Evolutionary conservation across 139 green algal species (phyloP).

Genomic region (Chlorella sorokiniana): DNA sequence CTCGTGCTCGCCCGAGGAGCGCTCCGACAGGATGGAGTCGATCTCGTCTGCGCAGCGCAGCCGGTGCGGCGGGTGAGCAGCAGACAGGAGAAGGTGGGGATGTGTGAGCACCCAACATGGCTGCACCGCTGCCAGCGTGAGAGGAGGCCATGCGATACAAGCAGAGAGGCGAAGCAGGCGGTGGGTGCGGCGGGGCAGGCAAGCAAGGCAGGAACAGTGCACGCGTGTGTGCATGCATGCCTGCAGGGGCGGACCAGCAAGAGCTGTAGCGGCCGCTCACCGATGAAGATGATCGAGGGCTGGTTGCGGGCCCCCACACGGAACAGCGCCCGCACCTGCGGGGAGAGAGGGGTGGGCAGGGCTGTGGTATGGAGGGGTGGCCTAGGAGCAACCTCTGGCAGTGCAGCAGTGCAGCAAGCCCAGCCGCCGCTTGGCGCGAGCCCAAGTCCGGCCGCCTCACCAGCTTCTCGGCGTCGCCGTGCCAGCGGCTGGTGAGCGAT

Average conservation of each 20-base stretch:
- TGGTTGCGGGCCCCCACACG: constrained; percentile 54
- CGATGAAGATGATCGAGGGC: constrained; percentile 89
- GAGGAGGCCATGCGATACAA: no score
- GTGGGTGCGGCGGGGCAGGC: no score
- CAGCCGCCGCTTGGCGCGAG: no score
- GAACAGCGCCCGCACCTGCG: constrained; percentile 66
- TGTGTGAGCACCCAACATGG: no score
- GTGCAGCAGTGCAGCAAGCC: no score
- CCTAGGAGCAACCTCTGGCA: no score
- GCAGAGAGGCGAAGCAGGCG: no score
- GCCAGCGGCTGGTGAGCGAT: constrained; percentile 84
- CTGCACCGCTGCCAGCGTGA: no score
- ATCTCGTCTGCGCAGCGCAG: constrained; percentile 48
- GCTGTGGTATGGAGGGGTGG: no score
- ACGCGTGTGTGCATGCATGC: no score
- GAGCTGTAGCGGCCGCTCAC: constrained; percentile 1
- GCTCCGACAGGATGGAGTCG: constrained; percentile 59
- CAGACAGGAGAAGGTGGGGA: no score
- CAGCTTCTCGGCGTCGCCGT: constrained; percentile 94
- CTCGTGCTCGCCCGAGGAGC: constrained; percentile 87
- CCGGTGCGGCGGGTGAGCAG: background rate
- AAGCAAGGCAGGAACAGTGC: background rate
- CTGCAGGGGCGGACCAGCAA: background rate
- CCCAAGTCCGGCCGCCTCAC: constrained; percentile 47
- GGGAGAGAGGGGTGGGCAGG: background rate